These are phyloP conservation scores for Cryphonectria carpinicola DNA, from an alignment of 2,329 filamentous ascomycete genomes.

Conservation along the genomic window DNA sequence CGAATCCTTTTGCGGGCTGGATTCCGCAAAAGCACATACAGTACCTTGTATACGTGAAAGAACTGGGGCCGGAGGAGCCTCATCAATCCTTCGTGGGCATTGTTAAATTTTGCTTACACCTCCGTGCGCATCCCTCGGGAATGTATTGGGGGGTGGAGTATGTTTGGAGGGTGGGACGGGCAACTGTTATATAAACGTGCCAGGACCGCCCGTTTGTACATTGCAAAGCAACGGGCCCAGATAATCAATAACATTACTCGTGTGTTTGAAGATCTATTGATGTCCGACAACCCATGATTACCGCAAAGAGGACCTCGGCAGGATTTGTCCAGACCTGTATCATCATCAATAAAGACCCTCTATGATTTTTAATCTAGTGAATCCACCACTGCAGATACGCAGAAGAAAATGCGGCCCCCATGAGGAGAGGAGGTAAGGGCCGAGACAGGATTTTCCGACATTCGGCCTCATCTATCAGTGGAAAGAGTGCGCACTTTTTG, in stretches of 20 bases:
- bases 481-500: background rate
- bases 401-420: background rate
- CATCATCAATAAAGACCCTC: no score
- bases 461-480: background rate
- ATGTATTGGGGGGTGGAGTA: background rate
- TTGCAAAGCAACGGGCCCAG: background rate
- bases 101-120: background rate
- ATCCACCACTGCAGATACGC: no score
- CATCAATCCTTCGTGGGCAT: background rate
- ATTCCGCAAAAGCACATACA: background rate
- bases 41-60: background rate
- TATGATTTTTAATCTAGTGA: background rate
- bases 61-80: constrained; percentile 3
- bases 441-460: background rate
- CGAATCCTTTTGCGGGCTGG: background rate
- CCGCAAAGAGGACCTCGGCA: background rate
- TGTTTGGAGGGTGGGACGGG: background rate
- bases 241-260: background rate
- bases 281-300: background rate
- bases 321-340: background rate
- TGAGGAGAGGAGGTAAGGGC: background rate
- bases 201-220: background rate
- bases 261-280: background rate
- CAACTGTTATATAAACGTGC: background rate
- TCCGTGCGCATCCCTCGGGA: background rate